phyloP scores from a whole-genome alignment of 257 asterid genomes.

The Solanum phureja region DNA sequence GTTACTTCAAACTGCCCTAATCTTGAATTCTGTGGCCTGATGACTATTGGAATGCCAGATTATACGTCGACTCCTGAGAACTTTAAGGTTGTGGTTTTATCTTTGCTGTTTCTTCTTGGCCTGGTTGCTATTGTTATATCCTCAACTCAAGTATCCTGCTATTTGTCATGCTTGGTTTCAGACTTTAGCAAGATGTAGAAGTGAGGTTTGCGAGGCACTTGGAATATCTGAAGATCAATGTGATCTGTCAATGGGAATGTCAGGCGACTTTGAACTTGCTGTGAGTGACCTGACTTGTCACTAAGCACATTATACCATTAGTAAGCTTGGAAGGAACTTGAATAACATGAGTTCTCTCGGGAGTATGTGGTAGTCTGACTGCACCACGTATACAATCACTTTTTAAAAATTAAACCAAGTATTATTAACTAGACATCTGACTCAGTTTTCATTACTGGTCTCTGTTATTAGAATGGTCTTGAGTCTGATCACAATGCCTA shows the following conservation, averaged over 20 bases:
- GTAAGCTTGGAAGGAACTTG: background rate
- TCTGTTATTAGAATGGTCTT: background rate
- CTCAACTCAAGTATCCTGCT: slow-evolving; percentile 1
- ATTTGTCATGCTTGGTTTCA: slow-evolving; percentile 17
- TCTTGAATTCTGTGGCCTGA: slow-evolving; percentile 81
- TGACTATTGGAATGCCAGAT: slow-evolving; percentile 97
- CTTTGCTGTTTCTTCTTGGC: background rate
- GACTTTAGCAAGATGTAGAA: slow-evolving; percentile 76
- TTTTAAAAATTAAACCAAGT: background rate
- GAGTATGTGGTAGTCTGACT: background rate
- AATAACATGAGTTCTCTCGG: background rate
- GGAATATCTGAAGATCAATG: slow-evolving; percentile 66
- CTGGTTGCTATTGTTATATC: background rate
- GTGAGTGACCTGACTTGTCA: slow-evolving; percentile 33
- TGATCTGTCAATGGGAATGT: slow-evolving; percentile 98
- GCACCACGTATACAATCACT: background rate
- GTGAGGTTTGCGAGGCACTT: slow-evolving; percentile 63
- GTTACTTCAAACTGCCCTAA: slow-evolving; percentile 59
- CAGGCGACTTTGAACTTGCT: slow-evolving; percentile 92
- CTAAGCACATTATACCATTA: background rate
- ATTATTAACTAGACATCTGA: background rate
- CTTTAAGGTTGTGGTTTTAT: slow-evolving; percentile 53
- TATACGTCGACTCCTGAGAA: slow-evolving; percentile 97
- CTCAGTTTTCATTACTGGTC: background rate
- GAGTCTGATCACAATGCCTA: background rate